These are phyloP conservation scores for Naegleria gruberi DNA, from an alignment of 208 protist species.

Conservation along the genomic window DNA sequence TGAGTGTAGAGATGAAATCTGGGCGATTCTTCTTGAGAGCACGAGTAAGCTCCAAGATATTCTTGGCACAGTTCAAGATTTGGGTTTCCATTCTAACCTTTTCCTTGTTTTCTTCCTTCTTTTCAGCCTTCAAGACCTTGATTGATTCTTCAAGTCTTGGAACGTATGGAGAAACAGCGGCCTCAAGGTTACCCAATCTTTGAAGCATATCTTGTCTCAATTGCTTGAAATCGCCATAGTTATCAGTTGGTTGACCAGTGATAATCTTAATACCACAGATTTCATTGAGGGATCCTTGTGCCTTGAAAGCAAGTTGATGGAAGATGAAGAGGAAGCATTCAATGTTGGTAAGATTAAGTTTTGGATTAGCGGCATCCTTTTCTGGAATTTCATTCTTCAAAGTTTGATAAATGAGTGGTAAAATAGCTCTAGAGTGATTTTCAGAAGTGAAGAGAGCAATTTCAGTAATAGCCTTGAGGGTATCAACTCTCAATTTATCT, in stretches of 20 bases:
- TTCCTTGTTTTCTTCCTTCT: neutral
- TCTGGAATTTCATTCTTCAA: neutral
- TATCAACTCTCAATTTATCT: neutral
- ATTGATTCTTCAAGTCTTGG: neutral
- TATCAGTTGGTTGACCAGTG: slow-evolving; percentile 2
- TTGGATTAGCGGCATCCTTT: neutral
- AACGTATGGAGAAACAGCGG: neutral
- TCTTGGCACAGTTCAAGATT: neutral
- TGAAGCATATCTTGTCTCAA: neutral
- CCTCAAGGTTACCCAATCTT: neutral
- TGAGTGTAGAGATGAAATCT: neutral
- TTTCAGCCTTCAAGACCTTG: neutral
- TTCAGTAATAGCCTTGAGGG: neutral
- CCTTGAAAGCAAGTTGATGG: neutral
- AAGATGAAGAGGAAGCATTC: neutral
- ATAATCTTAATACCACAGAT: slow-evolving; percentile 21
- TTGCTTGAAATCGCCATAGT: neutral
- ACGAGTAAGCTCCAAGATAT: neutral
- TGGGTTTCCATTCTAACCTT: neutral
- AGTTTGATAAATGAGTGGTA: neutral
- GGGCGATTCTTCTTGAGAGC: neutral
- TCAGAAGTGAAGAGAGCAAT: neutral
- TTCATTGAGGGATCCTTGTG: neutral
- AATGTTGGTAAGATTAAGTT: neutral
- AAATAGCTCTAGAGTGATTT: neutral